phyloP scores from a whole-genome alignment of 2,329 filamentous ascomycete species.

The Fusarium sp. region DNA sequence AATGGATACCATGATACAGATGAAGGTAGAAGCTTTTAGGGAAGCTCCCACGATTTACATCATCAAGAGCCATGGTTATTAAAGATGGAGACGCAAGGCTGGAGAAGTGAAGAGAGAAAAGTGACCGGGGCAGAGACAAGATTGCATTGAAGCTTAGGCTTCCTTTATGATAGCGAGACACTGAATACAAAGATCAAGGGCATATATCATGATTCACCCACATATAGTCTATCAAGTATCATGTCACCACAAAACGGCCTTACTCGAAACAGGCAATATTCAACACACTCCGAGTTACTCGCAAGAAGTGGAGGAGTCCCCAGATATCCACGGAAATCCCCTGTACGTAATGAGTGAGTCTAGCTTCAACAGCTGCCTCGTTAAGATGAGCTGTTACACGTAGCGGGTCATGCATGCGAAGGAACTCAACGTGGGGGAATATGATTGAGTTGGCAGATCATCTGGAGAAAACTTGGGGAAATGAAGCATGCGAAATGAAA shows the following conservation, averaged over 20 bases:
- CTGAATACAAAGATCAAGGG: not conserved
- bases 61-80: not conserved
- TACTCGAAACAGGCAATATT: not conserved
- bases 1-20: slow-evolving; percentile 34
- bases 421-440: slow-evolving; percentile 1
- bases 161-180: not conserved
- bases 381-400: not conserved
- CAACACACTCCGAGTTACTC: not conserved
- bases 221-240: not conserved
- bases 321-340: not conserved
- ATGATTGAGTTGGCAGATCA: slow-evolving; percentile 15
- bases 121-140: too few relatives aligned
- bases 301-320: not conserved
- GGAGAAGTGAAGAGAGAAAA: too few relatives aligned
- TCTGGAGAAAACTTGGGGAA: slow-evolving; percentile 33
- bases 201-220: not conserved
- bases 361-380: not conserved
- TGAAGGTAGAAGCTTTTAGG: slow-evolving; percentile 33
- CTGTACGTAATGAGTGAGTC: not conserved
- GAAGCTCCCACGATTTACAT: accelerated
- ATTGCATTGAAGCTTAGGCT: not conserved
- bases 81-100: not conserved
- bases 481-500: not conserved
- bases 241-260: not conserved
- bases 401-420: not conserved